Evolutionary conservation across 225 moss, liverwort and hornwort species (phyloP), one percentile per base, ranked within the genome.

Genomic region (Lunularia cruciata): DNA sequence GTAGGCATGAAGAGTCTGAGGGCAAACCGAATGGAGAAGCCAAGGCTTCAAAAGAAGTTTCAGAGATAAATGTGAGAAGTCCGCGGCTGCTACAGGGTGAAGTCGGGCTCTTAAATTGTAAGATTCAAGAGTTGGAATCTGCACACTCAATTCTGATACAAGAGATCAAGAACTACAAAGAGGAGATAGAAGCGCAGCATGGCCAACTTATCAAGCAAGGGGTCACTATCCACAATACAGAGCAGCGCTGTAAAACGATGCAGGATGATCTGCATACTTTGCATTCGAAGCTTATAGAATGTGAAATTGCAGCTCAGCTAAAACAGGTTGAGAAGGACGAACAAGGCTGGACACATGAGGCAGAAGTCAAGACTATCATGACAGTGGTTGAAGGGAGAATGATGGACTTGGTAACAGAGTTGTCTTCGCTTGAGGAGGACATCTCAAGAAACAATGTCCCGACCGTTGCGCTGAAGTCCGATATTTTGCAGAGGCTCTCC

Each of bases 291-390:
- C 43, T 63, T 23, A 42, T 33, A 27, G 55, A 55, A 8, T 45
- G 56, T 32, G 56, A 62, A 31, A 45, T 51, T 52, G 75, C 36
- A 30, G 42, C 69, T 10, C 37, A 55, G 1, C 43, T 36, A 42
- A 16, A 43, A 27, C 43, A 46, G 53, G 38, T 9, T 20, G 40
- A 69, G 33, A 35, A 62, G 45, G 60, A 63, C 62, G 69, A 75
- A 7, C 18, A 63, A 22, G 45, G 19, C 5, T 75, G 68, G 75
- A 69, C 27, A 43, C 35, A 54, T 55, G 69, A 75, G 49, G 40
- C 18, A 19, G 57, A 70, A 47, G 60, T n/a, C 0, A n/a, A 12
- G 5, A 9, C 60, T 0, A 20, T 70, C 12, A 60, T 75, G 55
- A 69, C 60, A 42, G 36, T 54, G 23, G 16, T 62, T 8, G 69